Conservation (phyloP, 208 protist genomes). For the Trichomonas gallinae region DNA sequence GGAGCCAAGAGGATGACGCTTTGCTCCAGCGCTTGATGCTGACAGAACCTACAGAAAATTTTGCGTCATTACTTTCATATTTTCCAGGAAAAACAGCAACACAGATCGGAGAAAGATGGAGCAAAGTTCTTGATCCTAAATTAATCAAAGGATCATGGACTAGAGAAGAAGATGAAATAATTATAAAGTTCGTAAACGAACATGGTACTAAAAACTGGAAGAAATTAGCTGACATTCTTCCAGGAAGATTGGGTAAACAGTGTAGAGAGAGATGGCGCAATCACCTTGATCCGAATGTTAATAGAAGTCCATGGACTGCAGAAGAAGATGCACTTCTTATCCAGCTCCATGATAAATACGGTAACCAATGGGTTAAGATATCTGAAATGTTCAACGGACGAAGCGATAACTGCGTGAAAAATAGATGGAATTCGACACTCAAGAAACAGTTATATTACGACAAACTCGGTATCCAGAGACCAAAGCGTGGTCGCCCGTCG, state of each 20-base stretch:
- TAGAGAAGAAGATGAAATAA: constrained; percentile 38
- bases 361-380: constrained; percentile 41
- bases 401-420: constrained; percentile 48
- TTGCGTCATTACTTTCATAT: neutral
- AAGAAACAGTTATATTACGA: neutral
- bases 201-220: constrained; percentile 42
- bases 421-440: constrained; percentile 46
- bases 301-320: constrained; percentile 35
- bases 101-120: neutral
- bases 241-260: constrained; percentile 40
- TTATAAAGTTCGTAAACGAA: constrained; percentile 29
- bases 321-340: constrained; percentile 42
- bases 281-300: constrained; percentile 44
- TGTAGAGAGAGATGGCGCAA: constrained; percentile 47
- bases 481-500: neutral
- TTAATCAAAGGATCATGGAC: constrained; percentile 8
- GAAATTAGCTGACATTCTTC: constrained; percentile 28
- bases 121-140: neutral
- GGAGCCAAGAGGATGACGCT: neutral
- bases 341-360: constrained; percentile 33
- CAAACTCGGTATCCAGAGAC: neutral
- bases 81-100: neutral
- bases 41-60: neutral
- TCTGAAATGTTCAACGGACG: constrained; percentile 40
- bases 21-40: neutral